Percentiles rank a stretch among this genome's conserved stretches.
Conservation (phyloP, 768 basidiomycete genomes). For the Lentinula guzmanii region DNA sequence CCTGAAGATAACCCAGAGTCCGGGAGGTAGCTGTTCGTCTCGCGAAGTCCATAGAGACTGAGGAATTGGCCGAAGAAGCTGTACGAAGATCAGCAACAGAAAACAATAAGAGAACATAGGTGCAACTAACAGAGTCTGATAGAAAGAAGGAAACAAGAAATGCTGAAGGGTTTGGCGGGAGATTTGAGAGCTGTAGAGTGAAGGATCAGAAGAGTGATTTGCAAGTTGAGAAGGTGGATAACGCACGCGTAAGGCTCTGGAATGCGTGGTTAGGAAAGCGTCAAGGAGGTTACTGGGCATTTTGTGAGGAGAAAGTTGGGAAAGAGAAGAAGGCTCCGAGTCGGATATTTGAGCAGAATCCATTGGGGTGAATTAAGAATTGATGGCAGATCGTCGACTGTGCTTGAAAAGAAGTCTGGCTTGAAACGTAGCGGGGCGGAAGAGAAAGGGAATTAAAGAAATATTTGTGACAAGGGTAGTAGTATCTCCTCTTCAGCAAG, state of each 20-base stretch:
- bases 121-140: not conserved
- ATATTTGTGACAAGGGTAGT: not conserved
- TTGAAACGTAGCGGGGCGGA: not conserved
- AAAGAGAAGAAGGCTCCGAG: not conserved
- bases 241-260: constrained; percentile 51
- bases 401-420: not conserved
- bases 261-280: constrained; percentile 43
- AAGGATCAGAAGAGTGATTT: not conserved
- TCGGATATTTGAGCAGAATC: constrained; percentile 2
- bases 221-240: constrained; percentile 8
- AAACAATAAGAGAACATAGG: not conserved
- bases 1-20: constrained; percentile 51
- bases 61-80: constrained; percentile 18
- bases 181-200: constrained; percentile 9
- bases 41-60: constrained; percentile 44
- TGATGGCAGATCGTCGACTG: constrained; percentile 5
- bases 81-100: not conserved
- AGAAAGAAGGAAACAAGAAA: constrained; percentile 15
- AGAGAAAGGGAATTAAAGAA: not conserved
- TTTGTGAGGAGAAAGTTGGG: not conserved
- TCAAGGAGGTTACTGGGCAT: constrained; percentile 15
- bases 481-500: not conserved
- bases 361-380: not conserved
- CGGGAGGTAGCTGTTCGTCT: constrained; percentile 21
- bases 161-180: constrained; percentile 8